Percentiles rank a stretch among this genome's conserved stretches.
These are phyloP conservation scores for Alternaria arborescens DNA, from an alignment of 2,329 filamentous ascomycete genomes.

Conservation along the genomic window DNA sequence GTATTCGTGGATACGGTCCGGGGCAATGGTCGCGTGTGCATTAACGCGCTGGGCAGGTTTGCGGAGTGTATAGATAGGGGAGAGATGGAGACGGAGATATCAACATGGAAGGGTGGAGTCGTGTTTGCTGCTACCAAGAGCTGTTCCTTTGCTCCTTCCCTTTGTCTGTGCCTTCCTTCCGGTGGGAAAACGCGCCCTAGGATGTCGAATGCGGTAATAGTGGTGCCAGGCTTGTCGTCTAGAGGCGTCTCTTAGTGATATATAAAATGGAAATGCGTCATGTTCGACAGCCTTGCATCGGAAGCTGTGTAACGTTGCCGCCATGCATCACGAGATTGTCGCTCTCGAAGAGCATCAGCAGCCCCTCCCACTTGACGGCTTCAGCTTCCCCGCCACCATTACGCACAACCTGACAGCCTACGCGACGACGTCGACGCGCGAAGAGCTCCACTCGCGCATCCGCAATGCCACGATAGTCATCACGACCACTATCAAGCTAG, in stretches of 20 bases:
- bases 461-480: constrained; percentile 59
- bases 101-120: neutral
- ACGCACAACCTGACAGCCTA: constrained; percentile 55
- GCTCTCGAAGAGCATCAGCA: constrained; percentile 56
- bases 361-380: constrained; percentile 48
- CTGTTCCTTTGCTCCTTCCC: neutral
- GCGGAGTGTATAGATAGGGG: constrained; percentile 5
- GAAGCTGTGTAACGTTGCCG: constrained; percentile 18
- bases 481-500: constrained; percentile 53
- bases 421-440: constrained; percentile 38
- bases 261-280: neutral
- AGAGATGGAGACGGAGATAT: neutral
- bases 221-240: neutral
- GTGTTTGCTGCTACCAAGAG: neutral
- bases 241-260: neutral
- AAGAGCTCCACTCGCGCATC: constrained; percentile 52
- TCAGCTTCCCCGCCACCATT: constrained; percentile 48
- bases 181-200: constrained; percentile 13
- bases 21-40: constrained; percentile 18
- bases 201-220: constrained; percentile 10
- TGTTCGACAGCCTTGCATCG: neutral
- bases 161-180: neutral
- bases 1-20: constrained; percentile 16
- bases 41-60: neutral
- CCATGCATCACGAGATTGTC: constrained; percentile 57